Base-by-base conservation (phyloP, 202 grass and related monocot species). In the Saccharum hybrid region DNA sequence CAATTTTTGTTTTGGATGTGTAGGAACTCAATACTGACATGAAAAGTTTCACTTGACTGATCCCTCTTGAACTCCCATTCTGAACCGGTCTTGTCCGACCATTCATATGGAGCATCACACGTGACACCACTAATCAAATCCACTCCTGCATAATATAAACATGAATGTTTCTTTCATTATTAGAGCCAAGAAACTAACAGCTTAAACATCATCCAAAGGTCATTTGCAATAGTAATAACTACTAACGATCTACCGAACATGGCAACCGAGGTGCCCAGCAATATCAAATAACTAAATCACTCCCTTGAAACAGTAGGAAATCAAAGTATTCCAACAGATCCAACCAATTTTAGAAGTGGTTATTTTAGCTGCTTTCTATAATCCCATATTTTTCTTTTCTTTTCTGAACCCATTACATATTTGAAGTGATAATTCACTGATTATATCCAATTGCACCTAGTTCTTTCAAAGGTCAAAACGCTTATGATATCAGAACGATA, bases 61-160 rank as follows among this genome's bases (percentile, higher is more conserved):
- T 74, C 56, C 68, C 83, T 73, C 71, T 90, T 94, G 86, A 99
- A 99, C 46, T 96, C 96, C 96, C 96, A 99, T 67, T 92, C 89
- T 81, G 87, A 86, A 85, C 90, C 74, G 0, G 96, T 94, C 72
- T 88, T 92, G 9, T 90, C 89, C 57, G 45, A 48, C 96, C 96
- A 98, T 82, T 89, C 89, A 36, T 94, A 96, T 74, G 96, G 96
- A 81, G 89, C 84, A 79, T 94, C 79, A 77, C 93, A 99, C 70
- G 96, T 86, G 76, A 96, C 89, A 48, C 80, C 93, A 84, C 88
- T 86, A 74, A 79, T 82, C 54, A 82, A 82, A 46, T 82, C 79
- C 34, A 82, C 68, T 46, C 79, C 79, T 82, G 68, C 26, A 8
- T 46, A 82, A 42, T 45, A 22, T 71, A 40, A 82, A 46, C 52